These are phyloP conservation scores for Dictyostelium capitatum DNA, from an alignment of 78 protist genomes.

Conservation along the genomic window DNA sequence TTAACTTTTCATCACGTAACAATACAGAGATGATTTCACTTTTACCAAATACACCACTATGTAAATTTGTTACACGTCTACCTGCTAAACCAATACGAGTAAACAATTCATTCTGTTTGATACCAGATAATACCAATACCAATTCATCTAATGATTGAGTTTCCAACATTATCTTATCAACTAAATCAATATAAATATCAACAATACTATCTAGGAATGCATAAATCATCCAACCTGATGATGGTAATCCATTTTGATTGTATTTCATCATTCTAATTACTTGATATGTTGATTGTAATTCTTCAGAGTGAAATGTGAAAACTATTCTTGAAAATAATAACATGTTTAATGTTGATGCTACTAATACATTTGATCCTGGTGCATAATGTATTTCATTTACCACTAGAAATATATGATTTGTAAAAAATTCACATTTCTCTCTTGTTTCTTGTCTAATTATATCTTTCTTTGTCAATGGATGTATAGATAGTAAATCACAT, in stretches of 20 bases:
- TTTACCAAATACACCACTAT: slow-evolving; percentile 73
- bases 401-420: slow-evolving; percentile 57
- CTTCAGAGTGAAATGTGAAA: slow-evolving; percentile 34
- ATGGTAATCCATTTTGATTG: slow-evolving; percentile 35
- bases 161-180: slow-evolving; percentile 70
- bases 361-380: slow-evolving; percentile 40
- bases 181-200: slow-evolving; percentile 52
- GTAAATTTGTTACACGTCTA: slow-evolving; percentile 65
- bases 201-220: slow-evolving; percentile 53
- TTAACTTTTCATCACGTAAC: slow-evolving; percentile 53
- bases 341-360: slow-evolving; percentile 30
- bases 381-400: slow-evolving; percentile 72
- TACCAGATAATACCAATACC: slow-evolving; percentile 46
- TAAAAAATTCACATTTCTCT: slow-evolving; percentile 74
- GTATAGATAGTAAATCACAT: slow-evolving; percentile 26
- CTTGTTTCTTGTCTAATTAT: slow-evolving; percentile 65
- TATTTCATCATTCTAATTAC: slow-evolving; percentile 71
- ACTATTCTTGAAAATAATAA: slow-evolving; percentile 27
- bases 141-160: slow-evolving; percentile 73
- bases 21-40: slow-evolving; percentile 74
- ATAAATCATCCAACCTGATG: slow-evolving; percentile 65
- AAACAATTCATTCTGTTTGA: slow-evolving; percentile 67
- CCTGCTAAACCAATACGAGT: slow-evolving; percentile 76
- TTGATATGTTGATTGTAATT: slow-evolving; percentile 23
- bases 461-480: slow-evolving; percentile 67